Conservation (phyloP, 2,329 filamentous ascomycete species). For the Neocucurbitaria cava region DNA sequence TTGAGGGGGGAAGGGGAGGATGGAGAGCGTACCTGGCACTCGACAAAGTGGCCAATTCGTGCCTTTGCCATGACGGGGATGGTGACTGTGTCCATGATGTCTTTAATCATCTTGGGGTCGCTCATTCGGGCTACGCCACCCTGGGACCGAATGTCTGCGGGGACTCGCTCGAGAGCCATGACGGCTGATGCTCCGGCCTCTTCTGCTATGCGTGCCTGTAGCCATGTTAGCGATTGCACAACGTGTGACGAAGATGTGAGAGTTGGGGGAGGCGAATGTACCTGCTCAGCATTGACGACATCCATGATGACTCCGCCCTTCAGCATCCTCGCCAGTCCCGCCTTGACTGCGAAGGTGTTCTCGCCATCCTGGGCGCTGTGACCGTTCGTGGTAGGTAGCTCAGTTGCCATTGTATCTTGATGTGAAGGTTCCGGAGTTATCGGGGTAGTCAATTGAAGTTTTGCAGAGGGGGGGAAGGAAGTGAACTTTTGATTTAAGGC, state of each 20-base stretch:
- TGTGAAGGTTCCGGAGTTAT: slow-evolving; percentile 1
- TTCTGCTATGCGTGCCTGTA: slow-evolving; percentile 89
- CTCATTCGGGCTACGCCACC: slow-evolving; percentile 98
- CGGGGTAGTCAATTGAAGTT: not conserved
- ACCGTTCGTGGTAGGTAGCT: slow-evolving; percentile 58
- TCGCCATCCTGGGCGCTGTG: slow-evolving; percentile 53
- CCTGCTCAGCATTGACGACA: slow-evolving; percentile 88
- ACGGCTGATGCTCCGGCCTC: slow-evolving; percentile 95
- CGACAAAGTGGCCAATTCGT: slow-evolving; percentile 95
- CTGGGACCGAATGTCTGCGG: slow-evolving; percentile 90
- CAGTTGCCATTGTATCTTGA: slow-evolving; percentile 52
- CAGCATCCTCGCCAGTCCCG: slow-evolving; percentile 94
- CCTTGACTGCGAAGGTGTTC: slow-evolving; percentile 84
- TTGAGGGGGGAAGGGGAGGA: not conserved
- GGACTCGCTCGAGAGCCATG: slow-evolving; percentile 98
- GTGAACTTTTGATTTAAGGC: not conserved
- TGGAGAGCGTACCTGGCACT: slow-evolving; percentile 73
- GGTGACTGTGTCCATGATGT: slow-evolving; percentile 92
- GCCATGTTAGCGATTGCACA: slow-evolving; percentile 12
- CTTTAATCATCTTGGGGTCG: slow-evolving; percentile 91
- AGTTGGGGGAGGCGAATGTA: slow-evolving; percentile 36
- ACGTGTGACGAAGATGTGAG: not conserved
- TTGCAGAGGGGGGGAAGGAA: not conserved
- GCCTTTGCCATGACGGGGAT: slow-evolving; percentile 99
- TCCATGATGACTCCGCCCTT: slow-evolving; percentile 99